These are phyloP conservation scores for Elsinoe ampelina DNA, from an alignment of 2,329 filamentous ascomycete species.

Conservation along the genomic window DNA sequence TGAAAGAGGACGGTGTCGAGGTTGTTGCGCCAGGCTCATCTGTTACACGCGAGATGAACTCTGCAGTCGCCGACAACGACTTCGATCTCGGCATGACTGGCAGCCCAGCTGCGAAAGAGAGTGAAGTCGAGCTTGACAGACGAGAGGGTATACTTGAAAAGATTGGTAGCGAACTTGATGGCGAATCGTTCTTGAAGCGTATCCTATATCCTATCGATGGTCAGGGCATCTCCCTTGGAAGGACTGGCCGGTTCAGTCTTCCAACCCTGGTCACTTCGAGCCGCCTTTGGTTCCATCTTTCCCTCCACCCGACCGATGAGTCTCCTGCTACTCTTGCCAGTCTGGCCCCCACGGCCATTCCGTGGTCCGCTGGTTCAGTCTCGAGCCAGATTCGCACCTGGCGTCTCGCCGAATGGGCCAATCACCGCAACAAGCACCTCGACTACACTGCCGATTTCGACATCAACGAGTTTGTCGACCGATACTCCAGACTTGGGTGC, in stretches of 20 bases:
- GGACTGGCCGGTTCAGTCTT: constrained; percentile 69
- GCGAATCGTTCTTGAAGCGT: constrained; percentile 71
- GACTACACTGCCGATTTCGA: constrained; percentile 98
- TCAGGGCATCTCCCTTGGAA: constrained; percentile 72
- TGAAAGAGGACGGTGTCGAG: constrained; percentile 91
- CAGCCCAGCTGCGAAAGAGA: constrained; percentile 58
- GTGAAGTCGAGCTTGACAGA: constrained; percentile 70
- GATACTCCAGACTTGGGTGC: constrained; percentile 77
- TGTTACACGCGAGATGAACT: constrained; percentile 77
- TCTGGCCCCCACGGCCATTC: constrained; percentile 61
- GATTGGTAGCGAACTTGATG: constrained; percentile 69
- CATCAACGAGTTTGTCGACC: constrained; percentile 76
- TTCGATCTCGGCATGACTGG: constrained; percentile 69
- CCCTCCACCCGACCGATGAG: constrained; percentile 84
- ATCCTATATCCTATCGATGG: constrained; percentile 70
- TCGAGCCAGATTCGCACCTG: constrained; percentile 88
- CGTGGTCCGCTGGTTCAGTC: constrained; percentile 87
- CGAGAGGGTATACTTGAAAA: constrained; percentile 79
- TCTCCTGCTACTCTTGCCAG: constrained; percentile 65
- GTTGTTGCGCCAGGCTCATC: constrained; percentile 66
- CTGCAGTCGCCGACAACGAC: constrained; percentile 65
- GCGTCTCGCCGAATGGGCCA: constrained; percentile 94
- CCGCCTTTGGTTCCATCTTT: constrained; percentile 90
- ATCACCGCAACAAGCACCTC: constrained; percentile 77
- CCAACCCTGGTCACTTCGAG: constrained; percentile 66